Evolutionary conservation across 139 green algal species (phyloP), one percentile per base, ranked within the genome.

Genomic region (Closterium sp.): DNA sequence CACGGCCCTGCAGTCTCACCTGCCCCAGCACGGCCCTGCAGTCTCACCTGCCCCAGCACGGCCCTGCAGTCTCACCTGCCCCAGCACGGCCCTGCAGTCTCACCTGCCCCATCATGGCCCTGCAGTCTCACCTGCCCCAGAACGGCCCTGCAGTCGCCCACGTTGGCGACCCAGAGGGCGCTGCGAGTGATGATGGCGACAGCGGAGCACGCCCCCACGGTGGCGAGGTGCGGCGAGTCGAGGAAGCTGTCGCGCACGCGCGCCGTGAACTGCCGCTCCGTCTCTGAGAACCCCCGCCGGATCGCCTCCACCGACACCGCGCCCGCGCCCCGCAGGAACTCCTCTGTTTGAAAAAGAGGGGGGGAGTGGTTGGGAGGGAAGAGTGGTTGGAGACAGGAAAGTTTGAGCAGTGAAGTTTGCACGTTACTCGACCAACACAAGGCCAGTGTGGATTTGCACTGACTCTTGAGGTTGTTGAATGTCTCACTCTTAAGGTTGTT

Each of bases 101-200:
- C 86, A 93, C 86, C 86, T 87, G 55, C 28, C 90, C 90, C 19
- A 93, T n/a, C n/a, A 55, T 6, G 6, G 12, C 12, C 16, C 55
- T 2, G 55, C 55, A 76, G 55, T 76, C 55, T 76, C 86, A 93
- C 86, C 86, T 87, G 55, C 28, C 90, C 90, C 19, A 93, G 33
- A 23, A 93, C 90, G 21, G 90, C 90, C 3, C 90, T 30, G 64
- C 87, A 88, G 66, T 93, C 81, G 55, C 90, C 90, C 19, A 92
- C 55, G 7, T 93, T 93, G 43, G 87, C 90, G 28, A 93, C 90
- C 55, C 64, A 93, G 30, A 93, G 33, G 19, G 86, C 87, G 31
- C 31, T 32, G n/a, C n/a, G n/a, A 89, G 87, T 93, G 55, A 93
- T 19, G 84, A 93, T 31, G 12, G 76, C 87, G 38, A 90, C 84